Conservation (phyloP, 768 basidiomycete genomes). For the Saitozyma podzolica region DNA sequence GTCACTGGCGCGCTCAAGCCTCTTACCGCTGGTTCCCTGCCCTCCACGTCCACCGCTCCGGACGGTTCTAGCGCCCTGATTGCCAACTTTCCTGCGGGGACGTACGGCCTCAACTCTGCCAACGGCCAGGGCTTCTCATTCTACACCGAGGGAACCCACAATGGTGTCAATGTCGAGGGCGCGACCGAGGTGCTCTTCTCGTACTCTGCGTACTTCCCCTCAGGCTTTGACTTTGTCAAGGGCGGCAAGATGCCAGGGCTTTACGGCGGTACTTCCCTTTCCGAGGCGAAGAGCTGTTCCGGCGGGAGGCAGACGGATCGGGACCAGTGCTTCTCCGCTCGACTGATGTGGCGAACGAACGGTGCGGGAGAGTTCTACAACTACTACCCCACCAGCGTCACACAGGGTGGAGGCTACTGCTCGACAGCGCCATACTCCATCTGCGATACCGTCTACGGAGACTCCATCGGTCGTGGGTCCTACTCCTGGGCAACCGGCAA, state of each 20-base stretch:
- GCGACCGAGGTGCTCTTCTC: slow-evolving; percentile 70
- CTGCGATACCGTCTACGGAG: slow-evolving; percentile 61
- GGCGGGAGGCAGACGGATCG: slow-evolving; percentile 65
- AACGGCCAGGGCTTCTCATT: slow-evolving; percentile 62
- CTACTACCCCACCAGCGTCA: slow-evolving; percentile 60
- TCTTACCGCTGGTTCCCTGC: slow-evolving; percentile 36
- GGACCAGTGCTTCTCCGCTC: slow-evolving; percentile 63
- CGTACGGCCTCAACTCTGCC: slow-evolving; percentile 20
- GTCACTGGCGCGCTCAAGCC: slow-evolving; percentile 42
- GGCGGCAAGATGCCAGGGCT: slow-evolving; percentile 75
- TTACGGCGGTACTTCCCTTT: slow-evolving; percentile 60
- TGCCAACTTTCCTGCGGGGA: slow-evolving; percentile 34
- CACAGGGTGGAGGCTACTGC: slow-evolving; percentile 57
- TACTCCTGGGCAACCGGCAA: slow-evolving; percentile 65
- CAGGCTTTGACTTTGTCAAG: slow-evolving; percentile 65
- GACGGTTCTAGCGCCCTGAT: slow-evolving; percentile 39
- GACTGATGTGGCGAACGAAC: slow-evolving; percentile 68
- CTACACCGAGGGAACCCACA: slow-evolving; percentile 65
- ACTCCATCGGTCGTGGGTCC: slow-evolving; percentile 64
- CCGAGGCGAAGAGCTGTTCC: slow-evolving; percentile 61
- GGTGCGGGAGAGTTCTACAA: slow-evolving; percentile 70
- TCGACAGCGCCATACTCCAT: slow-evolving; percentile 58
- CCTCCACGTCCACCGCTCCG: slow-evolving; percentile 27
- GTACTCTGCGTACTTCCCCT: slow-evolving; percentile 67
- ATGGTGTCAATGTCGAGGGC: slow-evolving; percentile 59